Evolutionary conservation across 805 yeast species (phyloP).

Genomic region (Suhomyces faveliae): DNA sequence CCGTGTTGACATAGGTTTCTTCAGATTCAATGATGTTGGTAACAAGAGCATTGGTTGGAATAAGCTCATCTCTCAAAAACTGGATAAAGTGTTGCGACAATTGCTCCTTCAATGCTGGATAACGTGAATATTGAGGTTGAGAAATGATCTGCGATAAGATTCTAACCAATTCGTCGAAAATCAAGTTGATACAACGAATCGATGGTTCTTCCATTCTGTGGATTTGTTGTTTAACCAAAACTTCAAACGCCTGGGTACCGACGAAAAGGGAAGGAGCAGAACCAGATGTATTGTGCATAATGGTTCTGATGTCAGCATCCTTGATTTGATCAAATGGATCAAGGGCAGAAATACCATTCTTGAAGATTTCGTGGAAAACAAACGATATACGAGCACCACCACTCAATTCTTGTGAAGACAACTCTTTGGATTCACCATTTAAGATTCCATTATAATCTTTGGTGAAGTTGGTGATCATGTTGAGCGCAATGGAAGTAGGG

Average conservation of each 20-base stretch:
- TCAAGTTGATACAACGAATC: slow-evolving; percentile 79
- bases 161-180: slow-evolving; percentile 92
- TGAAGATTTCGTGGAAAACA: slow-evolving; percentile 94
- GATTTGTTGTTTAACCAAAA: slow-evolving; percentile 49
- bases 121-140: slow-evolving; percentile 80
- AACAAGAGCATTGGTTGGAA: slow-evolving; percentile 86
- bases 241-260: slow-evolving; percentile 96
- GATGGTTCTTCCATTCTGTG: slow-evolving; percentile 93
- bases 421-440: slow-evolving; percentile 89
- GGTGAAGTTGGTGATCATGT: slow-evolving; percentile 87
- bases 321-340: slow-evolving; percentile 97
- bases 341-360: slow-evolving; percentile 85
- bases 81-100: slow-evolving; percentile 76
- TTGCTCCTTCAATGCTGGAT: slow-evolving; percentile 88
- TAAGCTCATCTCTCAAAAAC: slow-evolving; percentile 71
- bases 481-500: slow-evolving; percentile 84
- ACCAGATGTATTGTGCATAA: slow-evolving; percentile 95
- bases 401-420: slow-evolving; percentile 83
- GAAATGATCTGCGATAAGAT: slow-evolving; percentile 76
- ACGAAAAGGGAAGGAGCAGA: slow-evolving; percentile 93
- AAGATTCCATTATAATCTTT: slow-evolving; percentile 88
- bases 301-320: slow-evolving; percentile 93
- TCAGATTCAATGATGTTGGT: slow-evolving; percentile 80
- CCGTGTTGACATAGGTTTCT: slow-evolving; percentile 94
- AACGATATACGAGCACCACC: slow-evolving; percentile 98